A percentile compares a stretch with the other conserved stretches of the same genome.
Conservation (phyloP, 352 stramenopile genomes). For the Peronospora belbahrii region DNA sequence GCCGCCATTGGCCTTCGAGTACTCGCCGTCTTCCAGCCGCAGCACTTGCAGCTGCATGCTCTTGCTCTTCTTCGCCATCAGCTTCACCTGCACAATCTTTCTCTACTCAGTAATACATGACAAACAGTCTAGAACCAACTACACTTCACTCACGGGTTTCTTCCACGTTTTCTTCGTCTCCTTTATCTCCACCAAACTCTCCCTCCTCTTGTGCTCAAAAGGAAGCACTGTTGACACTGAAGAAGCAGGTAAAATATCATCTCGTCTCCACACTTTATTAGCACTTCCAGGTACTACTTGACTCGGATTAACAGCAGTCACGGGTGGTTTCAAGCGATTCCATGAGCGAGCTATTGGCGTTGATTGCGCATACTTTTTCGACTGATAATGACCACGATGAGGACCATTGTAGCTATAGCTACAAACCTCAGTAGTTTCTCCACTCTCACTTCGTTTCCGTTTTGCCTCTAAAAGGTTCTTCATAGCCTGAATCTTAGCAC, state of each 20-base stretch:
- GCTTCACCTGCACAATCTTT: conserved; percentile 19
- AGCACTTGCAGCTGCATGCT: conserved; percentile 50
- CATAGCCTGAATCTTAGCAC: conserved; percentile 78
- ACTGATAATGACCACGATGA: conserved; percentile 2
- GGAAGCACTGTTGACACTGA: background rate
- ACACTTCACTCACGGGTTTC: conserved; percentile 19
- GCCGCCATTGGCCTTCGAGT: conserved; percentile 61
- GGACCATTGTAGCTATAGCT: background rate
- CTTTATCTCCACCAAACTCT: background rate
- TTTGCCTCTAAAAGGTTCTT: conserved; percentile 68
- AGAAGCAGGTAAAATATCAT: conserved; percentile 3
- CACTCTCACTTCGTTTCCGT: conserved; percentile 4
- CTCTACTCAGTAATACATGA: background rate
- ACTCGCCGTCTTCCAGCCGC: conserved; percentile 57
- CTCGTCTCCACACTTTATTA: conserved; percentile 55
- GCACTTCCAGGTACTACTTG: conserved; percentile 14
- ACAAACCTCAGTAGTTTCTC: background rate
- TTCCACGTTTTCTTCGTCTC: conserved; percentile 28
- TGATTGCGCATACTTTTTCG: conserved; percentile 6
- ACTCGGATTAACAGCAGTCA: conserved; percentile 1
- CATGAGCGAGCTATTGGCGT: conserved; percentile 36
- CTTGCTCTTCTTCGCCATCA: conserved; percentile 24
- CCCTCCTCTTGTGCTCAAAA: background rate
- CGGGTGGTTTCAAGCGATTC: conserved; percentile 19
- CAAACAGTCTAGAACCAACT: background rate